Evolutionary conservation across 2,329 filamentous ascomycete genomes (phyloP).

Genomic region (Cyphellophora europaea): DNA sequence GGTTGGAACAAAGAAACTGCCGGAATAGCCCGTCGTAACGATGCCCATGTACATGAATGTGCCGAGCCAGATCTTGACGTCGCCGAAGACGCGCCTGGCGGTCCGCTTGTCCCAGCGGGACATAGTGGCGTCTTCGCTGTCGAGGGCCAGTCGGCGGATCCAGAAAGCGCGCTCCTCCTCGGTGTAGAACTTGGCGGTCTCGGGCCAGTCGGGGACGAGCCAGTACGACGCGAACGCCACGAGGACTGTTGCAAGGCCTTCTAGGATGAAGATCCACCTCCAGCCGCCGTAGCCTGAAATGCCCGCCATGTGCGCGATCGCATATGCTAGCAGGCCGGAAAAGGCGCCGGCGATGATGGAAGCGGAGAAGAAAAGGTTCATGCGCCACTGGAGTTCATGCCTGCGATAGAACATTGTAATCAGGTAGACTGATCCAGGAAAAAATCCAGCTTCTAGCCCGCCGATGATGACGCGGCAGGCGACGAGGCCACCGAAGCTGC

Average conservation of each 20-base stretch:
- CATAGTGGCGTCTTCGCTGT: conserved; percentile 19
- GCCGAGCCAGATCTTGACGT: conserved; percentile 26
- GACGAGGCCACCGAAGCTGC: conserved; percentile 18
- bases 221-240: conserved; percentile 20
- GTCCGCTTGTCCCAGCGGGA: conserved; percentile 22
- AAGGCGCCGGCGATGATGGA: conserved; percentile 31
- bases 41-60: conserved; percentile 24
- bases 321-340: conserved; percentile 41
- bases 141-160: conserved; percentile 24
- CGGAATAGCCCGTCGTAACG: conserved; percentile 25
- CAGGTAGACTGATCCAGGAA: conserved; percentile 22
- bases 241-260: conserved; percentile 23
- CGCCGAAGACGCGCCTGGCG: conserved; percentile 22
- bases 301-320: conserved; percentile 42
- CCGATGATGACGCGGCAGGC: conserved; percentile 28
- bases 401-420: conserved; percentile 24
- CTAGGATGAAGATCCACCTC: conserved; percentile 29
- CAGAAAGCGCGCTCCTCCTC: conserved; percentile 23
- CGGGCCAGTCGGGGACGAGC: conserved; percentile 25
- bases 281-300: conserved; percentile 23
- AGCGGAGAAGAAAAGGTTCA: conserved; percentile 22
- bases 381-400: conserved; percentile 27
- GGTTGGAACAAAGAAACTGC: conserved; percentile 26
- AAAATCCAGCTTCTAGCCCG: conserved; percentile 22
- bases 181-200: conserved; percentile 23